Conservation (phyloP, 306 rosid species). For the Aeschynomene evenia region DNA sequence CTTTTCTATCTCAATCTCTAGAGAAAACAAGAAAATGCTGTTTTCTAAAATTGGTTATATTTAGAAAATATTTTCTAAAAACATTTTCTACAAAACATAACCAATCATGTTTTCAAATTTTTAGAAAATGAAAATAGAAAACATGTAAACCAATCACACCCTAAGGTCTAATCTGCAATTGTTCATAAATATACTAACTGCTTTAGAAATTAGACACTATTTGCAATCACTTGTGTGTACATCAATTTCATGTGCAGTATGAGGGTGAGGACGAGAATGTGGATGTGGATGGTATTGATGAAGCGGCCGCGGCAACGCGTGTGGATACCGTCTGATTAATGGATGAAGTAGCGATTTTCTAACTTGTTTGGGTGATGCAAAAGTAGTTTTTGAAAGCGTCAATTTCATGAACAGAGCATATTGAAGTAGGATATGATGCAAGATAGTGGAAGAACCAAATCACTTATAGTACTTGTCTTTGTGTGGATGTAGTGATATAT, state of each 20-base stretch:
- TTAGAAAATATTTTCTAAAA: too few species aligned
- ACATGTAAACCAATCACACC: too few species aligned
- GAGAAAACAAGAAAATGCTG: too few species aligned
- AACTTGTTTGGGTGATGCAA: conserved; percentile 14
- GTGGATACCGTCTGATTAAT: conserved; percentile 28
- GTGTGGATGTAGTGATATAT: conserved; percentile 16
- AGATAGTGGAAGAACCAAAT: conserved; percentile 14
- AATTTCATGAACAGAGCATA: conserved; percentile 15
- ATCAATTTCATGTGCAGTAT: conserved; percentile 54
- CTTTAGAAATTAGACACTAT: conserved; percentile 18
- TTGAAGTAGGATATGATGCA: conserved; percentile 18
- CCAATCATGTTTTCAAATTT: not conserved
- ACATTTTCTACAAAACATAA: too few species aligned
- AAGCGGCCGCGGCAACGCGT: conserved; percentile 34
- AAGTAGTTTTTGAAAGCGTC: conserved; percentile 18
- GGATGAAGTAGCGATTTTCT: conserved; percentile 5
- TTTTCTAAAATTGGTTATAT: too few species aligned
- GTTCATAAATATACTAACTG: not conserved
- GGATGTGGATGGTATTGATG: conserved; percentile 58
- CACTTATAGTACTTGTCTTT: not conserved
- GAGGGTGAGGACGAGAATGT: conserved; percentile 62
- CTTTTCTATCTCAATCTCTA: too few species aligned
- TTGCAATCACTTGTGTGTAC: conserved; percentile 25
- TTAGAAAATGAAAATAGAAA: too few species aligned
- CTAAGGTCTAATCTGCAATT: not conserved